Evolutionary conservation across 2,329 filamentous ascomycete genomes (phyloP).

Genomic region (Scolecobasidium constrictum): DNA sequence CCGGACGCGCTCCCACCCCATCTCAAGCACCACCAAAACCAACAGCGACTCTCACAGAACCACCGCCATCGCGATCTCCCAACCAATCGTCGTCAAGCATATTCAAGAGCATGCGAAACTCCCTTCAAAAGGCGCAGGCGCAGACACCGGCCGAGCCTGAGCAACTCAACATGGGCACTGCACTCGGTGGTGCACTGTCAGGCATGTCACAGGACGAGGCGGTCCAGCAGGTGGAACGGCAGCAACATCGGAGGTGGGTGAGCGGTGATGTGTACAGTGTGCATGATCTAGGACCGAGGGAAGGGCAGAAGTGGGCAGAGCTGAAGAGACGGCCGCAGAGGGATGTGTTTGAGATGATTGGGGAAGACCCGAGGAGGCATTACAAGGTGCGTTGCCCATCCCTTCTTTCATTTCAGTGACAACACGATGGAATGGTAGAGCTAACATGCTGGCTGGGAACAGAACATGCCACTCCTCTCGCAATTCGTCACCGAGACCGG

Average conservation of each 20-base stretch:
- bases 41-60: too few species aligned
- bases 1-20: too few species aligned
- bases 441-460: neutral
- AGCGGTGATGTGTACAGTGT: slow-evolving; percentile 82
- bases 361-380: slow-evolving; percentile 68
- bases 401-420: neutral
- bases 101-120: too few species aligned
- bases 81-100: too few species aligned
- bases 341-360: slow-evolving; percentile 72
- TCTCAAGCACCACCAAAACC: too few species aligned
- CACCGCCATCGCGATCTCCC: too few species aligned
- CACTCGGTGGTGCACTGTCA: too few species aligned
- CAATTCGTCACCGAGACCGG: slow-evolving; percentile 81
- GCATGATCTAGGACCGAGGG: slow-evolving; percentile 66
- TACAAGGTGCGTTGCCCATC: slow-evolving; percentile 60
- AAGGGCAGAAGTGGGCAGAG: slow-evolving; percentile 73
- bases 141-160: too few species aligned
- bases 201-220: neutral
- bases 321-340: slow-evolving; percentile 37
- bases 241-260: slow-evolving; percentile 61
- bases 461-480: slow-evolving; percentile 90
- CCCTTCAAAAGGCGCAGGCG: too few species aligned
- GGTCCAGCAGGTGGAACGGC: slow-evolving; percentile 17
- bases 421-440: neutral
- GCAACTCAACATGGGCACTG: too few species aligned